phyloP scores from a whole-genome alignment of 2,329 filamentous ascomycete genomes.

The Talaromyces sp. region DNA sequence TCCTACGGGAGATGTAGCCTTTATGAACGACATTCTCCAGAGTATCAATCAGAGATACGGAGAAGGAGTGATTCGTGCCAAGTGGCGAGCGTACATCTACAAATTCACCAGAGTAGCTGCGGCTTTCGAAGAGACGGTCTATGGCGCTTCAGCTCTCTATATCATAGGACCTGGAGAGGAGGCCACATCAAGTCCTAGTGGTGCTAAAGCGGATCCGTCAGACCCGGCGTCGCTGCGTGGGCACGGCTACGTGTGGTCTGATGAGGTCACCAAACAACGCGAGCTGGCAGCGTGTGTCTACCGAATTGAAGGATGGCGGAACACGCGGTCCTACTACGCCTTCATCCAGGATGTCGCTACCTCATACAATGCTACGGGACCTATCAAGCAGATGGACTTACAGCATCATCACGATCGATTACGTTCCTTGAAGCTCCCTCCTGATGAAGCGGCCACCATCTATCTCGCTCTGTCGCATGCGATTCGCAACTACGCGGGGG shows the following conservation, averaged over 20 bases:
- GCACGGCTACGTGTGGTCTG: slow-evolving; percentile 93
- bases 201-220: slow-evolving; percentile 32
- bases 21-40: slow-evolving; percentile 80
- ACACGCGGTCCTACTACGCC: slow-evolving; percentile 90
- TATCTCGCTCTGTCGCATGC: slow-evolving; percentile 75
- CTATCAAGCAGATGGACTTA: slow-evolving; percentile 58
- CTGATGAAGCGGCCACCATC: slow-evolving; percentile 73
- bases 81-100: slow-evolving; percentile 91
- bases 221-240: slow-evolving; percentile 61
- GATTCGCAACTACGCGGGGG: slow-evolving; percentile 76
- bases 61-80: slow-evolving; percentile 82
- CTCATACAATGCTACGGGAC: slow-evolving; percentile 36
- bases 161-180: slow-evolving; percentile 69
- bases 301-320: slow-evolving; percentile 94
- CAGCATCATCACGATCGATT: slow-evolving; percentile 91
- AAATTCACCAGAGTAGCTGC: slow-evolving; percentile 91
- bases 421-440: slow-evolving; percentile 72
- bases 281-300: slow-evolving; percentile 90
- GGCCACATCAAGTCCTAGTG: slow-evolving; percentile 45
- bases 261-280: slow-evolving; percentile 72
- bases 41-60: slow-evolving; percentile 84
- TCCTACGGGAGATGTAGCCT: slow-evolving; percentile 78
- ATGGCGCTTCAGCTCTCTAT: slow-evolving; percentile 84
- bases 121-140: slow-evolving; percentile 92
- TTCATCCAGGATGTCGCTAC: slow-evolving; percentile 70